A percentile compares a stretch with the other conserved stretches of the same genome.
phyloP scores from a whole-genome alignment of 805 yeast genomes.

The Wickerhamiella australiensis region DNA sequence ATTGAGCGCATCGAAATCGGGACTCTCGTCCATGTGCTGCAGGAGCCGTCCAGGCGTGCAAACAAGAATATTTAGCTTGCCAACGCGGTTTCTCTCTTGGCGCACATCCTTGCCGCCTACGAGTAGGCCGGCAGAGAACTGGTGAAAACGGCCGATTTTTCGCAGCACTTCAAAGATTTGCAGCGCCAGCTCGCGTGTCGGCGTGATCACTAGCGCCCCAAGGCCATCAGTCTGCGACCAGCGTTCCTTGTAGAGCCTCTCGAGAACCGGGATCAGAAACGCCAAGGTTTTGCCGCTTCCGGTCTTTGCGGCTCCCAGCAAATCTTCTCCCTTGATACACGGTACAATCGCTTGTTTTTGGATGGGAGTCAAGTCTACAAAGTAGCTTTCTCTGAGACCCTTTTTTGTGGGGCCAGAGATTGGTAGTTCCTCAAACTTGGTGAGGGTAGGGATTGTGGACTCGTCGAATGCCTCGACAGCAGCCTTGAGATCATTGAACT shows the following conservation, averaged over 20 bases:
- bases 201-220: slow-evolving; percentile 81
- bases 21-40: slow-evolving; percentile 85
- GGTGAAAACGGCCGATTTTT: slow-evolving; percentile 63
- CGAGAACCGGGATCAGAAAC: slow-evolving; percentile 66
- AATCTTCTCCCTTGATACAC: slow-evolving; percentile 64
- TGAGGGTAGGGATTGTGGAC: slow-evolving; percentile 24
- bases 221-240: slow-evolving; percentile 81
- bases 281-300: slow-evolving; percentile 88
- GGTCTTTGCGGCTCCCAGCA: slow-evolving; percentile 80
- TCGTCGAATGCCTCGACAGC: slow-evolving; percentile 41
- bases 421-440: slow-evolving; percentile 69
- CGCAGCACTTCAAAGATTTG: slow-evolving; percentile 80
- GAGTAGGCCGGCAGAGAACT: slow-evolving; percentile 78
- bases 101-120: slow-evolving; percentile 88
- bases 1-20: slow-evolving; percentile 61
- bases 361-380: slow-evolving; percentile 69
- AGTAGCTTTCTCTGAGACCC: slow-evolving; percentile 72
- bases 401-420: slow-evolving; percentile 47
- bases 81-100: slow-evolving; percentile 68
- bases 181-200: slow-evolving; percentile 82
- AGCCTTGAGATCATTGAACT: slow-evolving; percentile 35
- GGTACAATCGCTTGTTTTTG: slow-evolving; percentile 69
- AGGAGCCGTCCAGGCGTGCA: slow-evolving; percentile 88
- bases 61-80: slow-evolving; percentile 65
- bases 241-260: slow-evolving; percentile 44